phyloP scores from a whole-genome alignment of 192 early-diverging fungal species.

The Coemansia sp. region DNA sequence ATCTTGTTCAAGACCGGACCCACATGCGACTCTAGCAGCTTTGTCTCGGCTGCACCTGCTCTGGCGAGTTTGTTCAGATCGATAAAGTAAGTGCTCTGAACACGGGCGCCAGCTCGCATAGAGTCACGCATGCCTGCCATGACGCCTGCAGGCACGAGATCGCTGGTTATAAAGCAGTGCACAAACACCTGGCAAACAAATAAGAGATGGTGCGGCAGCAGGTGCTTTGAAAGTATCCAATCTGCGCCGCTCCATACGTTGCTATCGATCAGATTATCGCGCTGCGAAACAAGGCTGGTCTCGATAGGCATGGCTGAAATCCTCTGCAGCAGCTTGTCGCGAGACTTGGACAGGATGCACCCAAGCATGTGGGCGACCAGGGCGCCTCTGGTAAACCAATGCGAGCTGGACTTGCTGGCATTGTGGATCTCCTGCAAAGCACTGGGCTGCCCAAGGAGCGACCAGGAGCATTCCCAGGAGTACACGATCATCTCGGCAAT shows the following conservation, averaged over 20 bases:
- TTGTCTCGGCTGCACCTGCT: background rate
- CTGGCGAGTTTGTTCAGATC: conserved; percentile 13
- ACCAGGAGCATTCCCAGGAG: conserved; percentile 33
- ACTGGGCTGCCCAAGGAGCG: background rate
- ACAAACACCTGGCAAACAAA: conserved; percentile 23
- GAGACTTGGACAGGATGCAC: background rate
- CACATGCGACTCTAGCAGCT: conserved; percentile 8
- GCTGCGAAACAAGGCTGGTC: background rate
- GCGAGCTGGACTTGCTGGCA: background rate
- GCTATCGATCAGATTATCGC: background rate
- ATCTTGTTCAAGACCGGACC: conserved; percentile 14
- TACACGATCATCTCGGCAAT: conserved; percentile 21
- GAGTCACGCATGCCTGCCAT: conserved; percentile 9
- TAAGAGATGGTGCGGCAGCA: conserved; percentile 39
- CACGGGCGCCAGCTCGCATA: conserved; percentile 5
- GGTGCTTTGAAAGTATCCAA: conserved; percentile 16
- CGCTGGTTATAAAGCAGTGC: conserved; percentile 6
- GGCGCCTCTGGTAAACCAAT: background rate
- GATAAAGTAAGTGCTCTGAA: conserved; percentile 17
- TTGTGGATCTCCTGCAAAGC: background rate
- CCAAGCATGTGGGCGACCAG: background rate
- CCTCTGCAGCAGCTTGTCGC: background rate
- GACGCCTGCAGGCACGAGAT: conserved; percentile 14
- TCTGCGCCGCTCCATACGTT: conserved; percentile 10
- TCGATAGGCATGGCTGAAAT: background rate